phyloP scores from a whole-genome alignment of 371 early-diverging fungal species.

The Coemansia sp. region DNA sequence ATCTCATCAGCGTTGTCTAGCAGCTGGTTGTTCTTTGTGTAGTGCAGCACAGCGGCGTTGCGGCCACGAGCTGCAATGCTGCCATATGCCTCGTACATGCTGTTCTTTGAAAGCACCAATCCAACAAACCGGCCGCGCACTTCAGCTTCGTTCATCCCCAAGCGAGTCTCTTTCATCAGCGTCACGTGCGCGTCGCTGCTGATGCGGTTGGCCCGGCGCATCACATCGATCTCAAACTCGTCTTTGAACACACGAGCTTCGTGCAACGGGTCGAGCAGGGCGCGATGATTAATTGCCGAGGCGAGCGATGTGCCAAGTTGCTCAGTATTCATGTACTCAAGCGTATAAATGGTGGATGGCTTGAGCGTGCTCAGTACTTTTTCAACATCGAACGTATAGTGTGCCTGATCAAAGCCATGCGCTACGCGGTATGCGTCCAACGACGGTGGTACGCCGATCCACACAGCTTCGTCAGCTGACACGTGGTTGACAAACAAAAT shows the following conservation, averaged over 20 bases:
- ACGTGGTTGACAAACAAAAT: conserved; percentile 69
- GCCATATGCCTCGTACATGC: conserved; percentile 80
- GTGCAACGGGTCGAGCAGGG: conserved; percentile 58
- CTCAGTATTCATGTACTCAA: conserved; percentile 48
- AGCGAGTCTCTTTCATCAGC: conserved; percentile 66
- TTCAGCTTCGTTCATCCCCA: conserved; percentile 69
- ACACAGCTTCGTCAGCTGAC: conserved; percentile 76
- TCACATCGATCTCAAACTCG: conserved; percentile 70
- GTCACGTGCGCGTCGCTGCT: conserved; percentile 76
- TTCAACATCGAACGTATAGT: conserved; percentile 56
- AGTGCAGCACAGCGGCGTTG: conserved; percentile 83
- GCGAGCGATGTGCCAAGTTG: conserved; percentile 3
- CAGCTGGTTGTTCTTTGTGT: conserved; percentile 64
- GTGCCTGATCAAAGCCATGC: conserved; percentile 68
- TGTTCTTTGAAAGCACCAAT: conserved; percentile 67
- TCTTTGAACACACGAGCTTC: conserved; percentile 81
- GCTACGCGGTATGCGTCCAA: conserved; percentile 55
- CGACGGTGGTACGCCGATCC: conserved; percentile 73
- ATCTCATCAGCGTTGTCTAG: conserved; percentile 57
- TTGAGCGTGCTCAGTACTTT: conserved; percentile 46
- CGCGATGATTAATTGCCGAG: conserved; percentile 19
- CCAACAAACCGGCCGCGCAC: conserved; percentile 77
- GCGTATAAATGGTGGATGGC: conserved; percentile 52
- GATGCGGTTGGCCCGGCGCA: conserved; percentile 76
- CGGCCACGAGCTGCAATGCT: conserved; percentile 81